These are phyloP conservation scores for Corchorus capsularis DNA, from an alignment of 345 rosid genomes.

Conservation along the genomic window DNA sequence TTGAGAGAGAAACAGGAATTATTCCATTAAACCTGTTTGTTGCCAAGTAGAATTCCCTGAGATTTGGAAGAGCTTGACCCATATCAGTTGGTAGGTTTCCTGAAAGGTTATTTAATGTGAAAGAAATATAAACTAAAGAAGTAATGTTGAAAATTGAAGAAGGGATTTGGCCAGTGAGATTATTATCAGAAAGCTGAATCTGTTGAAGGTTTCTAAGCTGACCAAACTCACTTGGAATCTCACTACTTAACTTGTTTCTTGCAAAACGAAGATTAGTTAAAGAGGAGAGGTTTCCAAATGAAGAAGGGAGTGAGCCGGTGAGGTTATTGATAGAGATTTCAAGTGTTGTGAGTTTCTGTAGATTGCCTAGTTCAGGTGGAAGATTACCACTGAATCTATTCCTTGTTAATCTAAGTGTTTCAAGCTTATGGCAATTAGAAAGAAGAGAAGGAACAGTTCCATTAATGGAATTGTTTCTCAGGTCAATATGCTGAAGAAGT, in stretches of 20 bases:
- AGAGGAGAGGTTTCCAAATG: constrained; percentile 20
- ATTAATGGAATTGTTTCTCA: constrained; percentile 13
- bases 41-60: neutral
- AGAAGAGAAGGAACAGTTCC: constrained; percentile 4
- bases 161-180: constrained; percentile 23
- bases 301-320: neutral
- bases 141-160: constrained; percentile 9
- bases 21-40: constrained; percentile 19
- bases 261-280: constrained; percentile 9
- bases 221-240: constrained; percentile 18
- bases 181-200: neutral
- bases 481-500: constrained; percentile 17
- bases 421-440: constrained; percentile 1
- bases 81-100: constrained; percentile 18
- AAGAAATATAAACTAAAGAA: neutral
- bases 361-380: constrained; percentile 16
- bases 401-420: constrained; percentile 3
- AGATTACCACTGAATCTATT: constrained; percentile 2
- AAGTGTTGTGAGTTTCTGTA: constrained; percentile 2
- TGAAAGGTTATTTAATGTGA: constrained; percentile 14
- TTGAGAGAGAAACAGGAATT: constrained; percentile 21
- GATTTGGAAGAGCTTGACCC: constrained; percentile 23
- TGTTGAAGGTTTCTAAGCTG: neutral
- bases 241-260: neutral
- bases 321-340: constrained; percentile 14